Conservation (phyloP, 2,329 filamentous ascomycete species). For the Thelonectria olida region DNA sequence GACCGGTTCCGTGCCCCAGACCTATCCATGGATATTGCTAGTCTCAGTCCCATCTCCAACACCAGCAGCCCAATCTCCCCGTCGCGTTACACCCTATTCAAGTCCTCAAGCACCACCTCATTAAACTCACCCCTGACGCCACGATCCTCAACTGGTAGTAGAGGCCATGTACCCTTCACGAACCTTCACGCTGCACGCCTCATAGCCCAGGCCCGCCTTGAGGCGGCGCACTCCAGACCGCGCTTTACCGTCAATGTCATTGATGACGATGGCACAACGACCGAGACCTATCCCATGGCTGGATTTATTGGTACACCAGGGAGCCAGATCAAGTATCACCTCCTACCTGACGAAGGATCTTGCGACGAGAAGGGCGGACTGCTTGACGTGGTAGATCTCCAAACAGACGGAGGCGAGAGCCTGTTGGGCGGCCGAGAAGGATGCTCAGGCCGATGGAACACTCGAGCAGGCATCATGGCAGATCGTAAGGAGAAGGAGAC, state of each 20-base stretch:
- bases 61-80: slow-evolving; percentile 37
- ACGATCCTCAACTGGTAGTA: slow-evolving; percentile 21
- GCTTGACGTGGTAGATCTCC: slow-evolving; percentile 60
- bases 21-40: slow-evolving; percentile 25
- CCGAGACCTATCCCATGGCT: slow-evolving; percentile 64
- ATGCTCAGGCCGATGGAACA: slow-evolving; percentile 60
- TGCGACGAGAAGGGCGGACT: slow-evolving; percentile 66
- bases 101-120: slow-evolving; percentile 48
- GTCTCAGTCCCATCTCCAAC: slow-evolving; percentile 33
- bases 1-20: slow-evolving; percentile 54
- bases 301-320: slow-evolving; percentile 69
- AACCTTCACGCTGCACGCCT: slow-evolving; percentile 64
- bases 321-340: slow-evolving; percentile 67
- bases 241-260: slow-evolving; percentile 68
- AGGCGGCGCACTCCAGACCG: slow-evolving; percentile 63
- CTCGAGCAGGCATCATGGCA: slow-evolving; percentile 45
- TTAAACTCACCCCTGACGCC: slow-evolving; percentile 35
- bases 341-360: slow-evolving; percentile 66
- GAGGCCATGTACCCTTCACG: slow-evolving; percentile 46
- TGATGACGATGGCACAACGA: slow-evolving; percentile 59
- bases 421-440: slow-evolving; percentile 48
- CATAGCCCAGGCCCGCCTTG: slow-evolving; percentile 72
- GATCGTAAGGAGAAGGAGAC: slow-evolving; percentile 59
- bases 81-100: slow-evolving; percentile 38
- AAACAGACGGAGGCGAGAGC: slow-evolving; percentile 58